Conservation (phyloP, 768 basidiomycete species). For the Hypholoma sublateritium region DNA sequence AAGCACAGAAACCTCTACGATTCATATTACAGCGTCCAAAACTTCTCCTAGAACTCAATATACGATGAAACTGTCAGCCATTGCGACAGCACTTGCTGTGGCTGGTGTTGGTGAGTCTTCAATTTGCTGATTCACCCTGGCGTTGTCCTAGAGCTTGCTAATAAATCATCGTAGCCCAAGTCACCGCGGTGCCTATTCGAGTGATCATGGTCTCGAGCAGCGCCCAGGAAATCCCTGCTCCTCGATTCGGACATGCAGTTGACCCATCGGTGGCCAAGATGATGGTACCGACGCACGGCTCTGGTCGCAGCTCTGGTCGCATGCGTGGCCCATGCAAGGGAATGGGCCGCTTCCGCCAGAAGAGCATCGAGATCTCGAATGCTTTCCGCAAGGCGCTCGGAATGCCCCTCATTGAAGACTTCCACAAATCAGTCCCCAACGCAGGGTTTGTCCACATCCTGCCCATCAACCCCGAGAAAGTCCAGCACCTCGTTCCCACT, state of each 20-base stretch:
- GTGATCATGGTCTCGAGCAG: slow-evolving; percentile 35
- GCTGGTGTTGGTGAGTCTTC: slow-evolving; percentile 32
- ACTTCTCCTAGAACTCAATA: neutral
- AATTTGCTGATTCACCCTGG: too few species aligned
- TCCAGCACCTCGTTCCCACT: slow-evolving; percentile 36
- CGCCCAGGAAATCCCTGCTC: slow-evolving; percentile 7
- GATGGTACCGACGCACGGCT: slow-evolving; percentile 1
- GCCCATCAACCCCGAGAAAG: slow-evolving; percentile 19
- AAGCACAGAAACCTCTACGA: neutral
- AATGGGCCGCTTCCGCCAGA: slow-evolving; percentile 30
- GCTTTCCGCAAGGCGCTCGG: slow-evolving; percentile 57
- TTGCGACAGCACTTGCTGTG: slow-evolving; percentile 36
- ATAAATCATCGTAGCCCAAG: slow-evolving; percentile 29
- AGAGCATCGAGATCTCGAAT: slow-evolving; percentile 53
- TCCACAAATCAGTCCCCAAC: neutral
- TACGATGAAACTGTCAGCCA: slow-evolving; percentile 33
- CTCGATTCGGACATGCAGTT: slow-evolving; percentile 24
- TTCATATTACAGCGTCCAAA: neutral
- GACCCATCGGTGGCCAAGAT: neutral
- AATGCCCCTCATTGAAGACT: slow-evolving; percentile 43
- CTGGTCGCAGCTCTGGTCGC: neutral
- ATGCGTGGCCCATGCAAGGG: slow-evolving; percentile 14
- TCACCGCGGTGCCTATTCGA: slow-evolving; percentile 50
- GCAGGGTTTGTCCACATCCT: slow-evolving; percentile 6
- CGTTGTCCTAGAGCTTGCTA: neutral